Evolutionary conservation across 192 early-diverging fungal genomes (phyloP), one percentile per base, ranked within the genome.

Genomic region (Linnemannia hyalina): DNA sequence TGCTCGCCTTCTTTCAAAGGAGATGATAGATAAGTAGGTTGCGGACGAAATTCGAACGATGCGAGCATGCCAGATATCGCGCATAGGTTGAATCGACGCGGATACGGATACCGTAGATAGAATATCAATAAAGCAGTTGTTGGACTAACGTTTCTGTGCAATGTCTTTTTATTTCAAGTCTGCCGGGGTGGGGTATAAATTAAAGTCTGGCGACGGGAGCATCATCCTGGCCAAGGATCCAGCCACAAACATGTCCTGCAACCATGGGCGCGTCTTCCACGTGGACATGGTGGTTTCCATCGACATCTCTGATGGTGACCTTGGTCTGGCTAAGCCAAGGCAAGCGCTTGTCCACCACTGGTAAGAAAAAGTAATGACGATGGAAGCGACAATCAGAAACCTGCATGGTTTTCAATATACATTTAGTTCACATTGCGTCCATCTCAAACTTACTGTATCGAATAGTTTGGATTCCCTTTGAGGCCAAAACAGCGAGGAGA

Each of bases 201-300:
- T 32, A 85, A 29, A 86, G 75, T 35, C 70, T 70, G 6, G 83
- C 78, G 49, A 42, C 60, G 23, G 54, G n/a, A 1, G n/a, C 38
- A 60, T 76, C 8, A 54, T 80, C 79, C 49, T 80, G 83, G 3
- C 42, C 49, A 13, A 80, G 70, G 18, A 86, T 57, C 83, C 83
- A 86, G 35, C n/a, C 42, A 10, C 69, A 77, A 20, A 86, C 55
- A 7, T 69, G 26, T 32, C 63, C 60, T 68, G 83, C 74, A 11
- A 86, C 41, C 13, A 46, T 11, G 22, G 78, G 79, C 0, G 83
- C 83, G 54, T 86, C 55, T 38, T 86, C 83, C 74, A 86, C 76
- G 42, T 86, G 83, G 29, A 86, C 78, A 57, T 78, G 80, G 29
- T 86, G 83, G 49, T 32, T 73, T 16, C 83, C 83, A 4, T 49